phyloP scores from a whole-genome alignment of 345 rosid species.

The Passiflora organensis region DNA sequence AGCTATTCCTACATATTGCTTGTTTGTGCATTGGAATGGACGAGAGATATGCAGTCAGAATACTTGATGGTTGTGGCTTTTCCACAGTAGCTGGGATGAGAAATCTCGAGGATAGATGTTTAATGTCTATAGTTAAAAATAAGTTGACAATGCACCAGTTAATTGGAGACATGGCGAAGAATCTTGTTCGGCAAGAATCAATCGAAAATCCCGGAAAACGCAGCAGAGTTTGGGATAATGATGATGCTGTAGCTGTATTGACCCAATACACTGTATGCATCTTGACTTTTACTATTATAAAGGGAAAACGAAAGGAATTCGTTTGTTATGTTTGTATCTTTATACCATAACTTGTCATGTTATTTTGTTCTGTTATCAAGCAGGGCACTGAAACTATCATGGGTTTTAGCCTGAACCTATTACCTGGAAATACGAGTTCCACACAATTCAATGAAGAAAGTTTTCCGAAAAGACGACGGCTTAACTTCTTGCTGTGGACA shows the following conservation, averaged over 20 bases:
- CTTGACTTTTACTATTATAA: no score
- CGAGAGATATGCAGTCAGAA: neutral
- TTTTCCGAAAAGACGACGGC: neutral
- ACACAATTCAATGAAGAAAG: neutral
- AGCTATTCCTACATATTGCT: neutral
- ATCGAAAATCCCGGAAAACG: neutral
- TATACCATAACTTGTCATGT: neutral
- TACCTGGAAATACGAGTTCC: neutral
- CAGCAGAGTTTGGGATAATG: neutral
- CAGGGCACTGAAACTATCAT: neutral
- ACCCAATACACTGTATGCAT: neutral
- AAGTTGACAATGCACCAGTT: neutral
- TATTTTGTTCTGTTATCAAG: neutral
- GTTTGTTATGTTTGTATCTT: neutral
- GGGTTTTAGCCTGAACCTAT: neutral
- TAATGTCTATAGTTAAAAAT: neutral
- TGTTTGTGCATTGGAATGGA: conserved; percentile 2
- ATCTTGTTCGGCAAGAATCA: neutral
- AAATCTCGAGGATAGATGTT: conserved; percentile 1
- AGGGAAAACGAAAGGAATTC: neutral
- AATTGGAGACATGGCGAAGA: neutral
- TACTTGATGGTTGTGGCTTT: neutral
- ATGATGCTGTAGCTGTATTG: neutral
- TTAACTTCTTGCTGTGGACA: neutral
- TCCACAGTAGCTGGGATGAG: neutral